These are phyloP conservation scores for Phialophora macrospora DNA, from an alignment of 2,329 filamentous ascomycete genomes.

Conservation along the genomic window DNA sequence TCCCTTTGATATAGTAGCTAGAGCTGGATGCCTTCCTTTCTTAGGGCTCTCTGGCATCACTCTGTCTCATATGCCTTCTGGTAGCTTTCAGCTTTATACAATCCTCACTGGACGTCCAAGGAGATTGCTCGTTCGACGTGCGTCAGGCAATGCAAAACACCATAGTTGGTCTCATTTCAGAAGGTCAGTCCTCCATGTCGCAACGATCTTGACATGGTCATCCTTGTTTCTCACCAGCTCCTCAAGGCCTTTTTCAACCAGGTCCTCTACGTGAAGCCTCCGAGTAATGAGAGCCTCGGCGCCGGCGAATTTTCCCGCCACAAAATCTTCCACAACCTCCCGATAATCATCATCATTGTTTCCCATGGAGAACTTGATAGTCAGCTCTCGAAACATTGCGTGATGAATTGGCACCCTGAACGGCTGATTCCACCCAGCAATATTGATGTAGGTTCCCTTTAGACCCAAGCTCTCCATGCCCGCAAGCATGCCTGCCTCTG, in stretches of 20 bases:
- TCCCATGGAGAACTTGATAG: constrained; percentile 10
- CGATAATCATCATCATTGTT: constrained; percentile 13
- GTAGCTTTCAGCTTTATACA: too few relatives aligned
- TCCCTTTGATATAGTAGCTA: too few relatives aligned
- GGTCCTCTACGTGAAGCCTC: constrained; percentile 9
- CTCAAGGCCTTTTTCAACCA: constrained; percentile 8
- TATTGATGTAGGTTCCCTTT: constrained; percentile 59
- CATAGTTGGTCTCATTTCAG: background rate
- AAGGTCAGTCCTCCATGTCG: constrained; percentile 8
- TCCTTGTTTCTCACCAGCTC: constrained; percentile 15
- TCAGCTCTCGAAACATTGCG: constrained; percentile 6
- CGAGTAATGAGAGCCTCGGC: constrained; percentile 11
- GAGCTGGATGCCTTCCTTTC: too few relatives aligned
- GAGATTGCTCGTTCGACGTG: too few relatives aligned
- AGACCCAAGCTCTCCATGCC: constrained; percentile 55
- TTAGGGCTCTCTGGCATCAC: too few relatives aligned
- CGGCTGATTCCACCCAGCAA: constrained; percentile 60
- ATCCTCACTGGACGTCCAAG: too few relatives aligned
- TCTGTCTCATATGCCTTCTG: too few relatives aligned
- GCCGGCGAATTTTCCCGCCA: constrained; percentile 9
- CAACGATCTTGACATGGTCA: constrained; percentile 15
- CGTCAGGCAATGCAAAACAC: too few relatives aligned
- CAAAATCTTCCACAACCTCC: constrained; percentile 16
- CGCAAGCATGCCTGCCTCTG: constrained; percentile 55
- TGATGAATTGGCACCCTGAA: constrained; percentile 40